phyloP scores from a whole-genome alignment of 371 early-diverging fungal species.

The Parasitella parasitica region DNA sequence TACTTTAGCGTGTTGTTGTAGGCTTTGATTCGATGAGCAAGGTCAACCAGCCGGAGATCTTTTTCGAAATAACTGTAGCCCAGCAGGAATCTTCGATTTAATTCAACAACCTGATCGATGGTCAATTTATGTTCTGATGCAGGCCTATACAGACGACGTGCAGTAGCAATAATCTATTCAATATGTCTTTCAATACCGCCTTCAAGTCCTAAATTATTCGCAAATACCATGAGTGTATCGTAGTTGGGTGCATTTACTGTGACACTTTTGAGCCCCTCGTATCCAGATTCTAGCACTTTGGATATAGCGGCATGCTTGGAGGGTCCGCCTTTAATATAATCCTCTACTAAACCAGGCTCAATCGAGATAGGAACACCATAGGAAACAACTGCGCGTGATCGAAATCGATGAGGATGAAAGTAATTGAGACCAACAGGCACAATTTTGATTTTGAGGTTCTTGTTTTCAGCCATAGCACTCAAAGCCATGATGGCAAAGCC shows the following conservation, averaged over 20 bases:
- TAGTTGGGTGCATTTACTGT: slow-evolving; percentile 84
- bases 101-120: slow-evolving; percentile 61
- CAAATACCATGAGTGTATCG: slow-evolving; percentile 72
- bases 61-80: slow-evolving; percentile 61
- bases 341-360: slow-evolving; percentile 61
- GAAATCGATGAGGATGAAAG: slow-evolving; percentile 88
- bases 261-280: slow-evolving; percentile 70
- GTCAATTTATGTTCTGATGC: slow-evolving; percentile 55
- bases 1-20: slow-evolving; percentile 77
- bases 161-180: slow-evolving; percentile 59
- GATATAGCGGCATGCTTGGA: slow-evolving; percentile 72
- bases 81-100: slow-evolving; percentile 71
- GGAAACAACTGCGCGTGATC: slow-evolving; percentile 86
- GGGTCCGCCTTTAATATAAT: slow-evolving; percentile 70
- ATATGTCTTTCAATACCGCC: too few relatives aligned
- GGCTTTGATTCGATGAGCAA: slow-evolving; percentile 60
- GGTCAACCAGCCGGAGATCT: slow-evolving; percentile 58
- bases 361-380: slow-evolving; percentile 80
- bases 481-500: slow-evolving; percentile 82
- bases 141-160: slow-evolving; percentile 75
- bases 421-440: slow-evolving; percentile 87
- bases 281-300: slow-evolving; percentile 59
- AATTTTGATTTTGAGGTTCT: slow-evolving; percentile 75
- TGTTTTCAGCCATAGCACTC: slow-evolving; percentile 75
- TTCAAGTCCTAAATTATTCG: too few relatives aligned